A percentile compares a stretch with the other conserved stretches of the same genome.
These are phyloP conservation scores for Globisporangium canariense DNA, from an alignment of 352 stramenopile genomes.

Conservation along the genomic window DNA sequence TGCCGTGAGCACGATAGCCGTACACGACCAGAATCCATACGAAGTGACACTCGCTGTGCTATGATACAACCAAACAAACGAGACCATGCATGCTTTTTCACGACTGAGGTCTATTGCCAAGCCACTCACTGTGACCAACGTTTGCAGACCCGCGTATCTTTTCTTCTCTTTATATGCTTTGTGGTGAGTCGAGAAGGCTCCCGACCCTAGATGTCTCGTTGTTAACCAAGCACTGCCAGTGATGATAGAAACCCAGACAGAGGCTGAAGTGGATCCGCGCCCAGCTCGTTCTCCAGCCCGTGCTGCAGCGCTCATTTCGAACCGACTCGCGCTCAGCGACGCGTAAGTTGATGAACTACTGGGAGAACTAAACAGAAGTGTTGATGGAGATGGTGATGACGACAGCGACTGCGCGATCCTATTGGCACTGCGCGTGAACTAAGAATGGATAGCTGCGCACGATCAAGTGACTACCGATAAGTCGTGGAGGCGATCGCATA, in stretches of 20 bases:
- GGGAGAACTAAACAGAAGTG: neutral
- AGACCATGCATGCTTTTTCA: neutral
- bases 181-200: neutral
- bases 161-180: neutral
- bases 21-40: neutral
- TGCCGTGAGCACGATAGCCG: slow-evolving; percentile 2
- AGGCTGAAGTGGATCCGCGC: too few relatives aligned
- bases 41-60: neutral
- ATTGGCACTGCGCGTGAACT: neutral
- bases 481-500: neutral
- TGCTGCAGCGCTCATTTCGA: neutral
- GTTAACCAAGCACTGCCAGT: neutral
- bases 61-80: neutral
- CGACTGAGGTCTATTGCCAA: neutral
- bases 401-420: neutral
- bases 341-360: neutral
- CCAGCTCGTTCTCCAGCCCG: neutral
- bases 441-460: neutral
- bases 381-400: neutral
- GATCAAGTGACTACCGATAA: neutral
- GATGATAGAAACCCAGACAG: neutral
- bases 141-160: neutral
- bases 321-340: too few relatives aligned
- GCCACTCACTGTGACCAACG: neutral
- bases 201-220: neutral